Base-by-base conservation (phyloP, 495 filamentous ascomycete genomes). In the Penicillium taxi region DNA sequence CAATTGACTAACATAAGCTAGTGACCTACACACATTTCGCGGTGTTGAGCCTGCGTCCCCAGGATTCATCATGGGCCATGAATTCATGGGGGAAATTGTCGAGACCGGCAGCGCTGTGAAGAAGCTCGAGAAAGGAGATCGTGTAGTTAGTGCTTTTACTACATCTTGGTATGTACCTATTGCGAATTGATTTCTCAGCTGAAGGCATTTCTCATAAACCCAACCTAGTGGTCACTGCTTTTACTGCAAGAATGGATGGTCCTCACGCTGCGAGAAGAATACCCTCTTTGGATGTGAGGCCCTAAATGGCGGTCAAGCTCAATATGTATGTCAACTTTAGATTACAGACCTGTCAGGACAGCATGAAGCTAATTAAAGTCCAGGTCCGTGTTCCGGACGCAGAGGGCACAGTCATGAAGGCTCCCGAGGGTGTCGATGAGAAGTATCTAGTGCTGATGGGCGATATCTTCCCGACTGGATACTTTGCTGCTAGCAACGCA, bases 1-100 rank as follows among this genome's bases (percentile, higher is more conserved):
- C 20, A 8, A 35, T 33, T 16, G 9, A 15, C n/a, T 2, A 6
- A 13, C 15, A 23, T 30, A 4, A 28, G n/a, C 35, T 38, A 94
- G 86, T 52, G 91, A 96, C 47, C 70, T 98, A 29, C 91, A 98
- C 62, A 77, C 82, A 19, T 98, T 82, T 64, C 80, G 91, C 21
- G 90, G 88, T 37, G 74, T 86, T 58, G 80, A 90, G 57, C 68
- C 77, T 9, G 70, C 66, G 20, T 61, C 63, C 4, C 67, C 74
- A 5, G 81, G 71, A 16, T 82, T 80, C 46, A 78, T 84, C 42
- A 85, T 84, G 75, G 71, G 70, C 32, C 71, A 75, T 44, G 71
- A 98, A 56, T 91, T 94, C 49, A 82, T 84, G 6, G 90, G 91
- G 14, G 72, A 64, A 26, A 74, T 96, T 21, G 67, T 77, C 34